Base-by-base conservation (phyloP, 2,329 filamentous ascomycete genomes). In the Cladosporium sp. region DNA sequence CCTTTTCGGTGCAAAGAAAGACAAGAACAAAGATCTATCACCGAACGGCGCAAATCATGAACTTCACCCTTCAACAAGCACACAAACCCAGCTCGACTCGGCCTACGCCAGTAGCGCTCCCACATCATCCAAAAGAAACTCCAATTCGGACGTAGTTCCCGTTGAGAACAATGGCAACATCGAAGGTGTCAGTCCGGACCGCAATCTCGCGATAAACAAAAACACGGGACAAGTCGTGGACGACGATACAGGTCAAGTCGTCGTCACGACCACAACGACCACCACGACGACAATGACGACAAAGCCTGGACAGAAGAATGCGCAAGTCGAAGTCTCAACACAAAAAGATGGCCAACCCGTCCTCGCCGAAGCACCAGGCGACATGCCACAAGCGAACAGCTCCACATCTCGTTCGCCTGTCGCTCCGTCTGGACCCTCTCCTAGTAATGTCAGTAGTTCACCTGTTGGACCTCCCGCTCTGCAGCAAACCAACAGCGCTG, bases 221-320 rank as follows among this genome's bases (percentile, higher is more conserved):
- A 44, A 49, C 7, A 65, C 61, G 8, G 63, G 63, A 29, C 58
- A 64, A 30, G 59, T 64, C 7, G 36, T 59, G n/a, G 63, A 65
- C 22, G 56, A 64, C 17, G 59, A 62, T 22, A 64, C 61, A 1
- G 63, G 62, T 4, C 59, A 64, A 48, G 54, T 63, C 3, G 60
- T 65, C 13, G 58, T 58, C 6, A 63, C 59, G 3, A 57, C 60
- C 2, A 65, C 63, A 2, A 64, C 63, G 3, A 65, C 62, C 8
- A 65, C 63, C 3, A 65, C 63, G 6, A 65, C 63, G 12, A 64
- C 62, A 9, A 64, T 60, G 8, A 61, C 60, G 1, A 63, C 58
- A 6, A 55, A 48, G 15, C 40, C 27, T 42, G 53, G 56, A 11
- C 59, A 58, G 42, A 57, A 54, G 38, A 49, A 52, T 29, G 50